These are phyloP conservation scores for Silene uniflora DNA, from an alignment of 148 eudicot genomes.

Conservation along the genomic window DNA sequence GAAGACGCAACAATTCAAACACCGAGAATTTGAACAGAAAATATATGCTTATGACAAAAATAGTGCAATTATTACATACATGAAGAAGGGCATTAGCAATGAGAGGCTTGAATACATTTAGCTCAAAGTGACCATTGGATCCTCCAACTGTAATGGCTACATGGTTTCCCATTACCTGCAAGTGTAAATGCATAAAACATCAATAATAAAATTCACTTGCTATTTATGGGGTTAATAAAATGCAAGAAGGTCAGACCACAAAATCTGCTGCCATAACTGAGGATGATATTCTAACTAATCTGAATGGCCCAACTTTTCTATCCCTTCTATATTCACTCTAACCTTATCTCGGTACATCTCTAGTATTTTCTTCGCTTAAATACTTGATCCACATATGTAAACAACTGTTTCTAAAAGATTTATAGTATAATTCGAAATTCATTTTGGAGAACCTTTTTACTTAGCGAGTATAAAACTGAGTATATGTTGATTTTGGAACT, in stretches of 20 bases:
- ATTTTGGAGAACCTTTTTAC: not conserved
- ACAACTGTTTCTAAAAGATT: not conserved
- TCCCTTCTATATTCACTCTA: not conserved
- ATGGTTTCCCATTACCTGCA: constrained; percentile 95
- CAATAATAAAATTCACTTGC: constrained; percentile 1
- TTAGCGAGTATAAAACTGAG: not conserved
- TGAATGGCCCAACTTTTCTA: not conserved
- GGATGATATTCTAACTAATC: not conserved
- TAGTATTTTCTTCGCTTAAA: too few species aligned
- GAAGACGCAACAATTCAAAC: not conserved
- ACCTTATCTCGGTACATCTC: not conserved
- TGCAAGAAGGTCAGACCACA: not conserved
- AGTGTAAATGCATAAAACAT: constrained; percentile 10
- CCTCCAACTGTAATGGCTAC: constrained; percentile 94
- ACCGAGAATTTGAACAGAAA: not conserved
- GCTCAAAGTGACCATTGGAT: constrained; percentile 97
- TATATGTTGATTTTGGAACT: not conserved
- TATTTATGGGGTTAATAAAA: not conserved
- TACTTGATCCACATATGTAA: not conserved
- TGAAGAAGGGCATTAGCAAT: constrained; percentile 84
- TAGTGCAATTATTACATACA: constrained; percentile 37
- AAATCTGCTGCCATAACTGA: not conserved
- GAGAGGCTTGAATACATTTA: constrained; percentile 94
- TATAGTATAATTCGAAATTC: not conserved
- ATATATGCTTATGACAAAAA: not conserved